Evolutionary conservation across 2,329 filamentous ascomycete genomes (phyloP).

Genomic region (Phialophora chinensis): DNA sequence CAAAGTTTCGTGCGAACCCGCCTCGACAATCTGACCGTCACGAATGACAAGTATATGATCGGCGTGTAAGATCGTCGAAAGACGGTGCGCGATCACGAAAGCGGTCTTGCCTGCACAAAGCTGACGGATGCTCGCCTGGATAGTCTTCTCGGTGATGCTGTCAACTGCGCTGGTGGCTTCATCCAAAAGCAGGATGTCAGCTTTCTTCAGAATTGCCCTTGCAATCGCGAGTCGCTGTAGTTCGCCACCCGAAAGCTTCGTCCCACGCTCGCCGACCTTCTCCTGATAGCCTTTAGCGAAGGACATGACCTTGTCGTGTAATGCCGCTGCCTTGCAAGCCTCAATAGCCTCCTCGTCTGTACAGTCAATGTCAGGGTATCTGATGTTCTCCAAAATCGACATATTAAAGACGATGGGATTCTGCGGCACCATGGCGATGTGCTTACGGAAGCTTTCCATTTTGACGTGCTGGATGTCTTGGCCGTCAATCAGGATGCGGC

Average conservation of each 20-base stretch:
- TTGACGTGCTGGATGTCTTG: conserved; percentile 65
- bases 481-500: conserved; percentile 59
- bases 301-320: conserved; percentile 67
- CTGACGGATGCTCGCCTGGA: conserved; percentile 55
- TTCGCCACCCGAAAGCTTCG: conserved; percentile 60
- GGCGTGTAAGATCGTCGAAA: conserved; percentile 54
- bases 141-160: conserved; percentile 52
- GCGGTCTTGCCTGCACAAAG: conserved; percentile 59
- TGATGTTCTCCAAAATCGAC: conserved; percentile 68
- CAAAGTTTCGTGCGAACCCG: conserved; percentile 66
- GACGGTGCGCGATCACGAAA: conserved; percentile 57
- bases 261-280: conserved; percentile 56
- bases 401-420: conserved; percentile 69
- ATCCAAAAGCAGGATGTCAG: conserved; percentile 55
- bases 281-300: conserved; percentile 62
- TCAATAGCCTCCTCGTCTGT: conserved; percentile 65
- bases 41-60: conserved; percentile 71
- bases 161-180: conserved; percentile 61
- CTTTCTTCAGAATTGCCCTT: conserved; percentile 52
- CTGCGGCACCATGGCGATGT: conserved; percentile 69
- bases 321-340: conserved; percentile 66
- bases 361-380: conserved; percentile 66
- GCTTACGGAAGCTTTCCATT: conserved; percentile 62
- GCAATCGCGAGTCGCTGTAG: conserved; percentile 58
- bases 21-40: conserved; percentile 67